phyloP scores from a whole-genome alignment of 441 rosid species.

The Cnidoscolus chayamansa region DNA sequence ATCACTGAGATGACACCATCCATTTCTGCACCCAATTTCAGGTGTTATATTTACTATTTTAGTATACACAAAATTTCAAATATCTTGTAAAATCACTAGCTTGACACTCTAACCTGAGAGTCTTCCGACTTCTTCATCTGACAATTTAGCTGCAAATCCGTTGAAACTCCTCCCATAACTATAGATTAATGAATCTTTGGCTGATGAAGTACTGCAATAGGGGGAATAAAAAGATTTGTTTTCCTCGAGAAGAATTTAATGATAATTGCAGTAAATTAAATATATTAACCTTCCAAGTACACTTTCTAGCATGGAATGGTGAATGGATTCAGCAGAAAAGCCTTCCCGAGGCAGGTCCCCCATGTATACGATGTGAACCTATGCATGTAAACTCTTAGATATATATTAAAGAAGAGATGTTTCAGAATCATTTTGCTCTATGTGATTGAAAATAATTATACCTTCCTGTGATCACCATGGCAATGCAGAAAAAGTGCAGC shows the following conservation, averaged over 20 bases:
- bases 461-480: constrained; percentile 19
- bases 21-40: constrained; percentile 36
- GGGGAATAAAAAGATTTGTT: background rate
- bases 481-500: constrained; percentile 13
- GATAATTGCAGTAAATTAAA: no score
- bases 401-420: background rate
- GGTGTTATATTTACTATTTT: background rate
- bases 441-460: background rate
- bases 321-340: constrained; percentile 17
- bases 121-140: constrained; percentile 42
- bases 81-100: background rate
- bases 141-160: constrained; percentile 69
- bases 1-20: constrained; percentile 67
- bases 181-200: constrained; percentile 44
- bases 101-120: constrained; percentile 29
- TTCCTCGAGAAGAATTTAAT: no score
- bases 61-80: background rate
- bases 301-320: constrained; percentile 36
- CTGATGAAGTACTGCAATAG: constrained; percentile 28
- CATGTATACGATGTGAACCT: constrained; percentile 44
- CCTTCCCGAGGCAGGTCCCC: constrained; percentile 34
- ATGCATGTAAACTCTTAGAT: background rate
- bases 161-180: constrained; percentile 63
- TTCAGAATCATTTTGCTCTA: background rate
- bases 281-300: constrained; percentile 39